These are phyloP conservation scores for Ilyonectria destructans DNA, from an alignment of 2,329 filamentous ascomycete genomes.

Conservation along the genomic window DNA sequence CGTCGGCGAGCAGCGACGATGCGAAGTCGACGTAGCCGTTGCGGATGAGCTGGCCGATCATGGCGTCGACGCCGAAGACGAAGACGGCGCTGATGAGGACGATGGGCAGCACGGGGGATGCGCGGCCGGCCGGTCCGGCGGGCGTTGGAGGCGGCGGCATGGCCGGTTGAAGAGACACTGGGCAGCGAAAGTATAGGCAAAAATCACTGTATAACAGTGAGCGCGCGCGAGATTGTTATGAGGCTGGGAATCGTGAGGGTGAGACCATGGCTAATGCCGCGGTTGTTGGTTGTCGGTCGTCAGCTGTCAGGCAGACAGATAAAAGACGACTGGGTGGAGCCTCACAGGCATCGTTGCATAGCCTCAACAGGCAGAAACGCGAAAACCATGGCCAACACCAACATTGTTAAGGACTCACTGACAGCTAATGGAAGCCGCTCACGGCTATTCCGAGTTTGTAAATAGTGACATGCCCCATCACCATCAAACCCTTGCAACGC, in stretches of 20 bases:
- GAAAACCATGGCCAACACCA: neutral
- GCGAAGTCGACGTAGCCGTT: conserved; percentile 41
- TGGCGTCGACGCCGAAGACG: conserved; percentile 43
- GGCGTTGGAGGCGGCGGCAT: conserved; percentile 24
- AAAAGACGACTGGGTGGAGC: neutral
- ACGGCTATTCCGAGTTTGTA: neutral
- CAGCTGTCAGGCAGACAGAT: neutral
- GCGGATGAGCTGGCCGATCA: conserved; percentile 43
- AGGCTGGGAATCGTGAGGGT: too few species aligned
- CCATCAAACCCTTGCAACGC: conserved; percentile 15
- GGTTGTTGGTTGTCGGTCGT: neutral
- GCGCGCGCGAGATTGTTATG: neutral
- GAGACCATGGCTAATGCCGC: neutral
- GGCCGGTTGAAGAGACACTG: neutral
- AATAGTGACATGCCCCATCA: neutral
- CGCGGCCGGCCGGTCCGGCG: conserved; percentile 24
- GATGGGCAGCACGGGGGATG: conserved; percentile 33
- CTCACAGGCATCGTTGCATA: neutral
- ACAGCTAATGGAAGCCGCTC: neutral
- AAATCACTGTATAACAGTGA: too few species aligned
- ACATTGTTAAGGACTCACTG: neutral
- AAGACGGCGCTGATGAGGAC: conserved; percentile 34
- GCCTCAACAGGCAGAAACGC: neutral
- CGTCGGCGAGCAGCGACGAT: conserved; percentile 35
- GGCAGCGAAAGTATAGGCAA: neutral